These are phyloP conservation scores for Colletotrichum brevisporum DNA, from an alignment of 2,329 filamentous ascomycete species.

Conservation along the genomic window DNA sequence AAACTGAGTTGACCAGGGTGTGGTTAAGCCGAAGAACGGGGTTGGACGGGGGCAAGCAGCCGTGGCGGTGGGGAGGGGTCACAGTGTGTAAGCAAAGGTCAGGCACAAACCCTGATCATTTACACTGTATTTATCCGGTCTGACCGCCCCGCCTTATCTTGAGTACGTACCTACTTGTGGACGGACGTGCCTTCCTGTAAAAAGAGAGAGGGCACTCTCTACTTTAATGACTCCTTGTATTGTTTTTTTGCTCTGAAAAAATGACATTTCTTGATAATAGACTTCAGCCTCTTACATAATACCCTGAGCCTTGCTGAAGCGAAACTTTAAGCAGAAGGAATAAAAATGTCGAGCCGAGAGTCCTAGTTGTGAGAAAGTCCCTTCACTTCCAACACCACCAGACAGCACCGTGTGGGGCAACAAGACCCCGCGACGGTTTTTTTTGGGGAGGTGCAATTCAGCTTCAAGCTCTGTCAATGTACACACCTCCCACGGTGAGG, in stretches of 20 bases:
- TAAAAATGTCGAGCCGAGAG: too few species aligned
- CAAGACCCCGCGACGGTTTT: constrained; percentile 16
- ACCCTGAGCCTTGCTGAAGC: too few species aligned
- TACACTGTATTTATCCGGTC: constrained; percentile 39
- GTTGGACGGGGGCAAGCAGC: background rate
- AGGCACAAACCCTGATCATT: rapidly evolving
- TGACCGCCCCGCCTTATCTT: background rate
- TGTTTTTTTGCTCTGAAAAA: too few species aligned
- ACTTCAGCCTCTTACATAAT: too few species aligned
- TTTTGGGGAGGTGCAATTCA: background rate
- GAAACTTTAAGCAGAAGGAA: too few species aligned
- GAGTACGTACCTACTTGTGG: background rate
- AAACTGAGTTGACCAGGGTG: constrained; percentile 37
- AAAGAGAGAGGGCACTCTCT: too few species aligned
- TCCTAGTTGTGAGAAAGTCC: too few species aligned
- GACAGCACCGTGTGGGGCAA: constrained; percentile 25
- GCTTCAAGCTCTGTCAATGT: background rate
- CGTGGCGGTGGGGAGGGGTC: background rate
- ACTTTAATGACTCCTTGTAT: too few species aligned
- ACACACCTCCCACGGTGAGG: background rate
- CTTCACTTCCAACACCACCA: background rate
- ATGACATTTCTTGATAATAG: too few species aligned
- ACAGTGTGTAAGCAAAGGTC: constrained; percentile 9
- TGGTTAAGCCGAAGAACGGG: constrained; percentile 27
- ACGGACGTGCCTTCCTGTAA: background rate